These are phyloP conservation scores for Schizothecium vesticola DNA, from an alignment of 495 filamentous ascomycete species.

Conservation along the genomic window DNA sequence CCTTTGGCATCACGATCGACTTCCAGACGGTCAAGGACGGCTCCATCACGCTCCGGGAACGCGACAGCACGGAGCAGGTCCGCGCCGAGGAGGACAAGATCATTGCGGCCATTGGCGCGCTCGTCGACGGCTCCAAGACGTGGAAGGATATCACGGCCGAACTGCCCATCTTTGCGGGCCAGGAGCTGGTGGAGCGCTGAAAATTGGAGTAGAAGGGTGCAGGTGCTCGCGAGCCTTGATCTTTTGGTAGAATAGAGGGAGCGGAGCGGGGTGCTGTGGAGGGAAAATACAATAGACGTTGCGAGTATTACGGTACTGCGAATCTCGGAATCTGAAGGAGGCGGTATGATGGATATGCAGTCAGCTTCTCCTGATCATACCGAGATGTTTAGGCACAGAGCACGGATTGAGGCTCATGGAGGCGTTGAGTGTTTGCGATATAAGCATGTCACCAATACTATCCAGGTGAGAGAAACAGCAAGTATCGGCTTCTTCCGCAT, in stretches of 20 bases:
- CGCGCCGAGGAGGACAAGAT: slow-evolving; percentile 59
- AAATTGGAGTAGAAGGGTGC: not conserved
- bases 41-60: slow-evolving; percentile 65
- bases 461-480: not conserved
- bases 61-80: slow-evolving; percentile 68
- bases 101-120: slow-evolving; percentile 53
- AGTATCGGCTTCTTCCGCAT: not conserved
- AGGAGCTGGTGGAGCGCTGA: slow-evolving; percentile 40
- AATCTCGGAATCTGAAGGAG: not conserved
- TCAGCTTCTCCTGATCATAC: too few relatives aligned
- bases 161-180: slow-evolving; percentile 55
- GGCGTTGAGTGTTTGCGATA: not conserved
- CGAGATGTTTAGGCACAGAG: not conserved
- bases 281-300: not conserved
- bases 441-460: not conserved
- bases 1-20: slow-evolving; percentile 65
- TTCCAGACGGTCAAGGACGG: slow-evolving; percentile 71
- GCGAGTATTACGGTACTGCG: not conserved
- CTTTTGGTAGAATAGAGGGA: not conserved
- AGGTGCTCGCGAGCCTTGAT: not conserved
- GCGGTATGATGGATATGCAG: too few relatives aligned
- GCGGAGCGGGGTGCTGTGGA: not conserved
- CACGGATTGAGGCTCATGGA: not conserved
- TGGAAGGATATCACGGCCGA: slow-evolving; percentile 57
- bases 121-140: slow-evolving; percentile 53